A percentile compares a stretch with the other conserved stretches of the same genome.
Conservation (phyloP, 495 filamentous ascomycete species). For the Podospora comata region DNA sequence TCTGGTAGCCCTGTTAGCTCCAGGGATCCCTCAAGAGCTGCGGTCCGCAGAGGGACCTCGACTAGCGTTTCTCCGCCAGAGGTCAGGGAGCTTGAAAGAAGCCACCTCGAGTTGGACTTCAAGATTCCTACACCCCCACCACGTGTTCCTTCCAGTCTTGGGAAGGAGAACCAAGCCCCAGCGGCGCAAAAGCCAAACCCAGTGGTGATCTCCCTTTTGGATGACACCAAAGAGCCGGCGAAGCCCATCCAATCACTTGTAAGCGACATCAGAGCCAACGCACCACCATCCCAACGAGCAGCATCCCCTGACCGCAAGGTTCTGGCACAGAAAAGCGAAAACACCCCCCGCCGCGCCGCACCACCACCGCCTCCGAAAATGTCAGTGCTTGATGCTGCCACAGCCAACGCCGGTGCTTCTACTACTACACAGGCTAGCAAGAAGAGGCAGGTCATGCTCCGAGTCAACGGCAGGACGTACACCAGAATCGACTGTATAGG, state of each 20-base stretch:
- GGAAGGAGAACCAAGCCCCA: conserved; percentile 81
- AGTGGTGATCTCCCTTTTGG: conserved; percentile 38
- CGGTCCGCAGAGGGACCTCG: conserved; percentile 30
- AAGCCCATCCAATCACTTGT: conserved; percentile 28
- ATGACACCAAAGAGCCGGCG: conserved; percentile 55
- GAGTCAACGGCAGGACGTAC: conserved; percentile 88
- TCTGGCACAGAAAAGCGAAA: conserved; percentile 68
- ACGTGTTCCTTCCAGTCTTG: conserved; percentile 55
- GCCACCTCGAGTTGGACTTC: conserved; percentile 44
- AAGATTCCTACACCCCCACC: conserved; percentile 60
- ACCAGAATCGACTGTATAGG: conserved; percentile 86
- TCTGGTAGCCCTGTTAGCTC: conserved; percentile 47
- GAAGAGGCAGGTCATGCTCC: conserved; percentile 74
- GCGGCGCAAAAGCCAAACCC: conserved; percentile 63
- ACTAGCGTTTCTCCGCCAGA: conserved; percentile 19
- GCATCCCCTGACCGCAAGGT: conserved; percentile 64
- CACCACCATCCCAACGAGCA: conserved; percentile 12
- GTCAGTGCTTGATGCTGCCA: conserved; percentile 89
- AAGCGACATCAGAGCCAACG: conserved; percentile 8
- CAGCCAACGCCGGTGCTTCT: conserved; percentile 75
- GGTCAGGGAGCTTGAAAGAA: conserved; percentile 9
- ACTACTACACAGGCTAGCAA: conserved; percentile 62
- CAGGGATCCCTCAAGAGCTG: conserved; percentile 34
- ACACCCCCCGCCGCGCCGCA: conserved; percentile 80
- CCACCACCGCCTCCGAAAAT: conserved; percentile 87